phyloP scores from a whole-genome alignment of 2,329 filamentous ascomycete genomes.

The Aspergillus unguis region DNA sequence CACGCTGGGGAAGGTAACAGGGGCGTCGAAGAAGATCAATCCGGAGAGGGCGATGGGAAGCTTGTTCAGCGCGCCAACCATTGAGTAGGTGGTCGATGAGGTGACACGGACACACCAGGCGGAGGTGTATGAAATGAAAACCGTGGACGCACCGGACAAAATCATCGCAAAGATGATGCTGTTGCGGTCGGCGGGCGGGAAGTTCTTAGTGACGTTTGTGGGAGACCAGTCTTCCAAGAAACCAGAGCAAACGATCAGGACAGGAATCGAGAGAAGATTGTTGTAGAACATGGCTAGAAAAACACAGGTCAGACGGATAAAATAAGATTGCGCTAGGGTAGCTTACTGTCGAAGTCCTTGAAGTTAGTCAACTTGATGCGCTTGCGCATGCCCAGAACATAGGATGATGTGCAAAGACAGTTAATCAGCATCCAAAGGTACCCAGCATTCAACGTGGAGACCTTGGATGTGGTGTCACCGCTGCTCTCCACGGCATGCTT shows the following conservation, averaged over 20 bases:
- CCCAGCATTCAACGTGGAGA: slow-evolving; percentile 88
- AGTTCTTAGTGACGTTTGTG: slow-evolving; percentile 79
- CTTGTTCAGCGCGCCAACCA: slow-evolving; percentile 98
- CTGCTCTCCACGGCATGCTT: slow-evolving; percentile 72
- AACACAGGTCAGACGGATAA: slow-evolving; percentile 15
- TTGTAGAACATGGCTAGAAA: slow-evolving; percentile 96
- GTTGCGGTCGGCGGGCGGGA: slow-evolving; percentile 77
- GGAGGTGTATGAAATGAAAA: slow-evolving; percentile 99
- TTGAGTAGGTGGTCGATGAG: slow-evolving; percentile 95
- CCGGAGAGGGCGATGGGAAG: slow-evolving; percentile 90
- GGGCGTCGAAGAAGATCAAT: slow-evolving; percentile 90
- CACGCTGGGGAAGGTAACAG: slow-evolving; percentile 86
- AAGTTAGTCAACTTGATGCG: slow-evolving; percentile 99
- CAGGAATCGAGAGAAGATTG: slow-evolving; percentile 93
- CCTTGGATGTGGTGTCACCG: slow-evolving; percentile 65
- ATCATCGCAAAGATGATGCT: slow-evolving; percentile 82
- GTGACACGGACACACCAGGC: slow-evolving; percentile 98
- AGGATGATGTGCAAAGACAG: slow-evolving; percentile 88
- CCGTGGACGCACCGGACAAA: slow-evolving; percentile 85
- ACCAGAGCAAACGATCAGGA: slow-evolving; percentile 77
- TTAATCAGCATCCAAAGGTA: slow-evolving; percentile 99
- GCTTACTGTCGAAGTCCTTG: slow-evolving; percentile 98
- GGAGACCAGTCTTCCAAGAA: slow-evolving; percentile 89
- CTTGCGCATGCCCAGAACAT: slow-evolving; percentile 91
- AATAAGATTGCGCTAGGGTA: not conserved